Percentiles rank a stretch among this genome's conserved stretches.
Conservation (phyloP, 208 protist genomes). For the Wallacemonas sp. region DNA sequence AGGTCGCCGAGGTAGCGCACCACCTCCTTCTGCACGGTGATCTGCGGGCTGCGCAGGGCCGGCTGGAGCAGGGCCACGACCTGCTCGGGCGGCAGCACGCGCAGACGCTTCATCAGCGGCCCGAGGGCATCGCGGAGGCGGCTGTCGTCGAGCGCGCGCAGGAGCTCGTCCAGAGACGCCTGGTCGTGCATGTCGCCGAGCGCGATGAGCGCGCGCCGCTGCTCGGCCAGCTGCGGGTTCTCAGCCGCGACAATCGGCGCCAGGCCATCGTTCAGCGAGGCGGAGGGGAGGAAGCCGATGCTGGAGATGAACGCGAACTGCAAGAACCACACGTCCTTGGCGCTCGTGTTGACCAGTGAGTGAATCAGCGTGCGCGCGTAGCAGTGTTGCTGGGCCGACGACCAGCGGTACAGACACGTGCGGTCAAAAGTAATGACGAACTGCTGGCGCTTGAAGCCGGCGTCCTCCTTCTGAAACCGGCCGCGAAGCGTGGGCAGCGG, state of each 20-base stretch:
- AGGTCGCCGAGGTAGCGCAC: slow-evolving; percentile 22
- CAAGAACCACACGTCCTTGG: background rate
- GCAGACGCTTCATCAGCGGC: slow-evolving; percentile 11
- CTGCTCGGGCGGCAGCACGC: slow-evolving; percentile 2
- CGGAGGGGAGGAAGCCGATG: slow-evolving; percentile 25
- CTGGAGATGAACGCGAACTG: background rate
- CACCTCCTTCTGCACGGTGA: slow-evolving; percentile 30
- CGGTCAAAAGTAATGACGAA: background rate
- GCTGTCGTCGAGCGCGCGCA: slow-evolving; percentile 21
- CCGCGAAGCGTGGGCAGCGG: slow-evolving; percentile 1
- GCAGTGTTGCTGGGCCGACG: slow-evolving; percentile 19
- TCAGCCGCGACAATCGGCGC: slow-evolving; percentile 12
- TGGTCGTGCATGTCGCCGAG: slow-evolving; percentile 14
- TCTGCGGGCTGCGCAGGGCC: slow-evolving; percentile 10
- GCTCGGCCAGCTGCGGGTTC: slow-evolving; percentile 17
- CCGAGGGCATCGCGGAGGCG: slow-evolving; percentile 19
- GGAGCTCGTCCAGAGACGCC: slow-evolving; percentile 14
- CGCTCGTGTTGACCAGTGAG: background rate
- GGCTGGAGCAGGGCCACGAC: slow-evolving; percentile 19
- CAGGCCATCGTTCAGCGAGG: slow-evolving; percentile 15
- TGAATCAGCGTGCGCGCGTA: slow-evolving; percentile 28
- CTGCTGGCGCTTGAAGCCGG: background rate
- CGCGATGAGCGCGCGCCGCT: slow-evolving; percentile 18
- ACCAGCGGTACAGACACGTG: slow-evolving; percentile 24
- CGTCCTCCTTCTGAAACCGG: slow-evolving; percentile 15